Evolutionary conservation across 176 grass and related monocot genomes (phyloP).

Genomic region (Raddia distichophylla): DNA sequence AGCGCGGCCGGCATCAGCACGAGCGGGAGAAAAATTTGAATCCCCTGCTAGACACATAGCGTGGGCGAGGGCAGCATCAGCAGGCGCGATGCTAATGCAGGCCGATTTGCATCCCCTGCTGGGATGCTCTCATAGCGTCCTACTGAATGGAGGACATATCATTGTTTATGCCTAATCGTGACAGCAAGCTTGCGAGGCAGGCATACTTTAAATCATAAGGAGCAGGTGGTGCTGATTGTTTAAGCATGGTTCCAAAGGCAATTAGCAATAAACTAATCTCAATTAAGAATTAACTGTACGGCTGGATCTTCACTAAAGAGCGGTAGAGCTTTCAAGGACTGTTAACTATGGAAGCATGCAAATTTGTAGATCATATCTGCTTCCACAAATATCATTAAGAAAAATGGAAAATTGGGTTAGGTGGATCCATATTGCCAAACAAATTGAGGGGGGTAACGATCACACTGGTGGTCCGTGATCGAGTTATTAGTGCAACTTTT

Average conservation of each 20-base stretch:
- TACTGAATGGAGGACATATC: not conserved
- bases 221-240: not conserved
- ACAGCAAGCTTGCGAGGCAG: not conserved
- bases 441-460: not conserved
- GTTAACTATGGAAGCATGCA: not conserved
- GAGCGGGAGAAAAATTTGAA: too few relatives aligned
- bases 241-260: not conserved
- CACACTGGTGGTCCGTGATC: conserved; percentile 5
- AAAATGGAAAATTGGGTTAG: too few relatives aligned
- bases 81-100: too few relatives aligned
- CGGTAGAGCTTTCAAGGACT: not conserved
- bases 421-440: not conserved
- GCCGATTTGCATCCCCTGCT: too few relatives aligned
- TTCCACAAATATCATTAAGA: too few relatives aligned
- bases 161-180: not conserved
- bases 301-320: not conserved
- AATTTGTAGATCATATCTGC: too few relatives aligned
- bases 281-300: not conserved
- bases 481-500: conserved; percentile 2
- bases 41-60: too few relatives aligned
- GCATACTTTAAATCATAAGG: not conserved
- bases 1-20: too few relatives aligned
- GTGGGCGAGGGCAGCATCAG: too few relatives aligned
- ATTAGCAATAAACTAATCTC: not conserved
- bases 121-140: too few relatives aligned